These are phyloP conservation scores for Vitis hybrid DNA, from an alignment of 177 flowering plant species.

Conservation along the genomic window DNA sequence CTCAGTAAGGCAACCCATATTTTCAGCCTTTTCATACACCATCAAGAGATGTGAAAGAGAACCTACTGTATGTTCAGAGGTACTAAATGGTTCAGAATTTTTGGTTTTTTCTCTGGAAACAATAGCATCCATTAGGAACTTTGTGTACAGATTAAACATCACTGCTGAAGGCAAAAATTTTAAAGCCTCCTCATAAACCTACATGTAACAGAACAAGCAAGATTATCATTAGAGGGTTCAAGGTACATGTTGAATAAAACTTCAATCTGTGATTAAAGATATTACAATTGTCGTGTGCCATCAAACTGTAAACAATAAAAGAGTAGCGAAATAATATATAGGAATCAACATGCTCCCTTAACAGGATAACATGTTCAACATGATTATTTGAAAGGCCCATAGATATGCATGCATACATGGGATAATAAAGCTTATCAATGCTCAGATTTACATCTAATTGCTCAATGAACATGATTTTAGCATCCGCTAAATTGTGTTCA, in stretches of 20 bases:
- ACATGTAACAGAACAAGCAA: slow-evolving; percentile 4
- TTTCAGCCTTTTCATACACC: slow-evolving; percentile 71
- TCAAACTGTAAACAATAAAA: background rate
- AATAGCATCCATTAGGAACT: slow-evolving; percentile 58
- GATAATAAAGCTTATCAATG: too few relatives aligned
- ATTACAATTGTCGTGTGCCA: background rate
- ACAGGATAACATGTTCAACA: too few relatives aligned
- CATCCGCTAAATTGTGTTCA: too few relatives aligned
- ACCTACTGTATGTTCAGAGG: slow-evolving; percentile 12
- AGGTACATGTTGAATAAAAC: background rate
- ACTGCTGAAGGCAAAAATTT: slow-evolving; percentile 44
- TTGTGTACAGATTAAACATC: slow-evolving; percentile 58
- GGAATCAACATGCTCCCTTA: too few relatives aligned
- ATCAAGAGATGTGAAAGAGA: slow-evolving; percentile 42
- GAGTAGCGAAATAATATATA: background rate
- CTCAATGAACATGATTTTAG: too few relatives aligned
- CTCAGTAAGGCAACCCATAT: slow-evolving; percentile 61
- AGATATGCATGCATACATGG: too few relatives aligned
- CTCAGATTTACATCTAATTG: too few relatives aligned
- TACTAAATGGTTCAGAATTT: slow-evolving; percentile 12
- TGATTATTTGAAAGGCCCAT: too few relatives aligned
- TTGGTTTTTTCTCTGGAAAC: slow-evolving; percentile 26
- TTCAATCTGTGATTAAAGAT: background rate
- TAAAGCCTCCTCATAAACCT: slow-evolving; percentile 89
- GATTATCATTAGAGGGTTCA: background rate